phyloP scores from a whole-genome alignment of 306 rosid species.

The Astragalus glycyphyllos region DNA sequence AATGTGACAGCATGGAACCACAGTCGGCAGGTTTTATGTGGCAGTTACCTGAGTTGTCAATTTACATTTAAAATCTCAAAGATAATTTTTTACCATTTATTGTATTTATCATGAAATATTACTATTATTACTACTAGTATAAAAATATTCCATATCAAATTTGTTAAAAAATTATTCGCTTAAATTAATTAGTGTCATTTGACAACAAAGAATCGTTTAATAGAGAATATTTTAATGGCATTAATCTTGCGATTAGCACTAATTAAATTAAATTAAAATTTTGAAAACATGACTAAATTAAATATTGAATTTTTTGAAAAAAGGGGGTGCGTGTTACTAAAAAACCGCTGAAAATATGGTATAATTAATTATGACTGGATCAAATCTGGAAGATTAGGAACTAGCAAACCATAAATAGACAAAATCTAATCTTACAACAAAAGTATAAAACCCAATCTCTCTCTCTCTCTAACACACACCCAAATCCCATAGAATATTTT shows the following conservation, averaged over 20 bases:
- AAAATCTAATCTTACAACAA: constrained; percentile 48
- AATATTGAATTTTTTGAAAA: neutral
- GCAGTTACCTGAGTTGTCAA: constrained; percentile 34
- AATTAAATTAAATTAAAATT: neutral
- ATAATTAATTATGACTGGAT: constrained; percentile 8
- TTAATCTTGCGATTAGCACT: neutral
- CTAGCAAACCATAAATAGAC: constrained; percentile 47
- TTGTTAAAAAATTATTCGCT: neutral
- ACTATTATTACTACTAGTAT: too few species aligned
- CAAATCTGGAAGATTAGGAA: constrained; percentile 29
- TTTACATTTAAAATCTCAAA: constrained; percentile 11
- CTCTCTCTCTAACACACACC: neutral
- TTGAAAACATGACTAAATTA: constrained; percentile 27
- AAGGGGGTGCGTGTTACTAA: neutral
- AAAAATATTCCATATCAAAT: neutral
- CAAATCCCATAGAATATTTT: neutral
- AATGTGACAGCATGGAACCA: constrained; percentile 55
- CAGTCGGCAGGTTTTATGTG: constrained; percentile 50
- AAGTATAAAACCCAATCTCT: neutral
- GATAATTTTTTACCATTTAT: neutral
- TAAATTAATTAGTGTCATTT: neutral
- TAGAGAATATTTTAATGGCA: neutral
- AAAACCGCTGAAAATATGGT: constrained; percentile 1
- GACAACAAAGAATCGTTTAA: neutral
- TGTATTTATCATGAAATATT: neutral